A percentile compares a stretch with the other conserved stretches of the same genome.
Conservation (phyloP, 768 basidiomycete genomes). For the Russula brevipes region DNA sequence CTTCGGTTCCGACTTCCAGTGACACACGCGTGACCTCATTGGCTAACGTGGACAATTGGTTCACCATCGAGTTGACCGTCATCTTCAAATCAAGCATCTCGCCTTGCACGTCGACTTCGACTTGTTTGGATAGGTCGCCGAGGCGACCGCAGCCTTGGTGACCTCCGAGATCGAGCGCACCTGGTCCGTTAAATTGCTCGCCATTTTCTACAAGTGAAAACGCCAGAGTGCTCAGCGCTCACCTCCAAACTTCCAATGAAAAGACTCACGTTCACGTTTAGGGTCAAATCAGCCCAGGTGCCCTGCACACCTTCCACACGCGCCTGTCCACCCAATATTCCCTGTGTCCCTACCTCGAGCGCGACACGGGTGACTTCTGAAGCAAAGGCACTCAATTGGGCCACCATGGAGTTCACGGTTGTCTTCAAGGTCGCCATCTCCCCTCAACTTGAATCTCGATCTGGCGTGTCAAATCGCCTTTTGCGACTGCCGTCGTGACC, state of each 20-base stretch:
- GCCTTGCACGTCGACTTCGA: slow-evolving; percentile 89
- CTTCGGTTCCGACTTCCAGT: slow-evolving; percentile 88
- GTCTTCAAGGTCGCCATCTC: slow-evolving; percentile 75
- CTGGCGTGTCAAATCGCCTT: slow-evolving; percentile 83
- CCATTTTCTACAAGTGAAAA: slow-evolving; percentile 62
- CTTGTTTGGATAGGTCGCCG: slow-evolving; percentile 78
- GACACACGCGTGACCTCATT: slow-evolving; percentile 88
- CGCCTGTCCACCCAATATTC: slow-evolving; percentile 84
- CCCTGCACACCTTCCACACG: slow-evolving; percentile 84
- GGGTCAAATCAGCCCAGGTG: slow-evolving; percentile 83
- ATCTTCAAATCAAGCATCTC: slow-evolving; percentile 87
- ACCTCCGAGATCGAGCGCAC: slow-evolving; percentile 89
- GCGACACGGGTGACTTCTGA: slow-evolving; percentile 78
- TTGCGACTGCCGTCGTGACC: slow-evolving; percentile 82
- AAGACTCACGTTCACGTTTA: slow-evolving; percentile 70
- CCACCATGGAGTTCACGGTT: slow-evolving; percentile 88
- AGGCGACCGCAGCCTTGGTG: slow-evolving; percentile 72
- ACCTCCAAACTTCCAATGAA: neutral
- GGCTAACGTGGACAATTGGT: slow-evolving; percentile 64
- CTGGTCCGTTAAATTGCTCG: slow-evolving; percentile 77
- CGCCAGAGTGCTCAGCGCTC: neutral
- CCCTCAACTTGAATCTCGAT: slow-evolving; percentile 82
- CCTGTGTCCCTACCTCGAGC: slow-evolving; percentile 81
- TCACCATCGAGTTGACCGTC: slow-evolving; percentile 76
- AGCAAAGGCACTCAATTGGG: slow-evolving; percentile 76